Conservation (phyloP, 202 grass and related monocot genomes). For the Miscanthus sacchariflorus region DNA sequence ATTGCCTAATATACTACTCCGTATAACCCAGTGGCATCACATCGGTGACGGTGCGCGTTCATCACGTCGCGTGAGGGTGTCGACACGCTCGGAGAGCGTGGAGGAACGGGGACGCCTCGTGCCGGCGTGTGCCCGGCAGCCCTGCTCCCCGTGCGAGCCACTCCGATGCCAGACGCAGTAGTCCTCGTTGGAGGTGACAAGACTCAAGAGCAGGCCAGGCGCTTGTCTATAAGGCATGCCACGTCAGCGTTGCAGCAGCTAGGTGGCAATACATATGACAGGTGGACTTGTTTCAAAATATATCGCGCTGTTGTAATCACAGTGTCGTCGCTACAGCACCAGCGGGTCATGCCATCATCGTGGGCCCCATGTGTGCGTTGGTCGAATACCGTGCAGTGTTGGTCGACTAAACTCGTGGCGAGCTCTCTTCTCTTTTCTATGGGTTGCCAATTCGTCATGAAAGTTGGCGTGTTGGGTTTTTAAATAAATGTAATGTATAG, state of each 20-base stretch:
- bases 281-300: not conserved
- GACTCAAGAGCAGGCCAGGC: not conserved
- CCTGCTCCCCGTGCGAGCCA: not conserved
- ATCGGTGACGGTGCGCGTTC: not conserved
- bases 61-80: conserved; percentile 7
- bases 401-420: not conserved
- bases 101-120: conserved; percentile 31
- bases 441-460: too few relatives aligned
- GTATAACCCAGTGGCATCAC: not conserved
- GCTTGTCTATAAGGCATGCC: not conserved
- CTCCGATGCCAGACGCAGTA: not conserved
- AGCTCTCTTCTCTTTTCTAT: not conserved
- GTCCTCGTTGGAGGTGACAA: not conserved
- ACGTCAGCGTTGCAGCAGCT: not conserved
- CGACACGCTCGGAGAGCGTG: conserved; percentile 31
- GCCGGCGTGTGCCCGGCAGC: conserved; percentile 23
- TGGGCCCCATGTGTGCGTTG: not conserved
- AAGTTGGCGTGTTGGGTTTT: too few relatives aligned
- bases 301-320: not conserved
- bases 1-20: not conserved
- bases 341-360: not conserved
- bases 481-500: not conserved
- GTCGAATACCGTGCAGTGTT: not conserved
- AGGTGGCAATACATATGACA: not conserved
- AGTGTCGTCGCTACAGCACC: not conserved